Conservation (phyloP, 805 yeast genomes). For the Saturnispora besseyi region DNA sequence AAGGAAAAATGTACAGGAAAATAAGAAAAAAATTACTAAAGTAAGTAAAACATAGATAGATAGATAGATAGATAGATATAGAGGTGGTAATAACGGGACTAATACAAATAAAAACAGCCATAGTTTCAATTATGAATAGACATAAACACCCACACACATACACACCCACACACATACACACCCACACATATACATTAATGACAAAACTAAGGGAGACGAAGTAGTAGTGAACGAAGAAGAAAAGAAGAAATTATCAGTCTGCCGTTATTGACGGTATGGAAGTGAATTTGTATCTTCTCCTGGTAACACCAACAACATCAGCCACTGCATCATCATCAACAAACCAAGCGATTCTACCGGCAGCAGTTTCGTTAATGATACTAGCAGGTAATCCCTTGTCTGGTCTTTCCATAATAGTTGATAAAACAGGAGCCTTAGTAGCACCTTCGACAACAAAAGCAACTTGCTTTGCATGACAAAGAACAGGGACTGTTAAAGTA, state of each 20-base stretch:
- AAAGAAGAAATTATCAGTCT: neutral
- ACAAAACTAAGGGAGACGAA: neutral
- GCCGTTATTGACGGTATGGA: neutral
- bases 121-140: too few species aligned
- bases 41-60: too few species aligned
- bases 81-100: too few species aligned
- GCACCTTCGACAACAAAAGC: slow-evolving; percentile 95
- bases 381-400: slow-evolving; percentile 93
- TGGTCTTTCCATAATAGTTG: slow-evolving; percentile 91
- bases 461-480: slow-evolving; percentile 86
- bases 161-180: too few species aligned
- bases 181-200: neutral
- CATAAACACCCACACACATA: too few species aligned
- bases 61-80: too few species aligned
- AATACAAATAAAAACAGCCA: too few species aligned
- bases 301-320: slow-evolving; percentile 60
- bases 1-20: too few species aligned
- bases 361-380: slow-evolving; percentile 92
- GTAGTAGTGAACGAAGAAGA: neutral
- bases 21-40: too few species aligned
- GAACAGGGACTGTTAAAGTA: slow-evolving; percentile 87
- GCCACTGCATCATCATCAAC: slow-evolving; percentile 88
- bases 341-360: slow-evolving; percentile 94
- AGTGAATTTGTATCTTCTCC: slow-evolving; percentile 56
- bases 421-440: slow-evolving; percentile 86